Base-by-base conservation (phyloP, 2,329 filamentous ascomycete genomes). In the Bipolaris gigantea region DNA sequence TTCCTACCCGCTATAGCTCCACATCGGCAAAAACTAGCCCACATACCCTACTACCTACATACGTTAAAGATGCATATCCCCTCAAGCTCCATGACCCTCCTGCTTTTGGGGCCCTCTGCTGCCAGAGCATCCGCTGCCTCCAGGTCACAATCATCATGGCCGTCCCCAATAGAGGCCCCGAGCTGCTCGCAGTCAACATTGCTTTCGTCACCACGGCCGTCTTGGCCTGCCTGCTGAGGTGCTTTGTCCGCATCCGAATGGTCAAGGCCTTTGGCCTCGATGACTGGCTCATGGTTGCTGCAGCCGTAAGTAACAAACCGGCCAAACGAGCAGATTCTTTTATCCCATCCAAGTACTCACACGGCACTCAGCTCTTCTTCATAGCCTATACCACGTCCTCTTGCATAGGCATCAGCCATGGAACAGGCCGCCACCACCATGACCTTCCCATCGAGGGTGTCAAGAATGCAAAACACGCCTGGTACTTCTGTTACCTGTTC, bases 181-280 rank as follows among this genome's bases (percentile, higher is more conserved):
- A 70, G 58, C 69, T 73, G 38, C 48, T 67, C 19, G 67, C 53
- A 35, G 65, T 72, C 39, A 64, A 72, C 45, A 59, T 70, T 38
- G 57, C 61, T 8, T 73, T 73, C 36, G 21, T 72, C 36, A 43
- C 52, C 7, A 61, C 59, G 0, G 69, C 72, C 0, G 27, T 68
- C 1, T 49, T 67, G 23, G 63, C 72, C 1, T 71, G 68, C 40
- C 25, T 48, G 11, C 36, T 74, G 40, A 56, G 72, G 60, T 65
- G 63, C 41, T 70, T 63, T 50, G 70, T 73, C 18, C 65, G 72
- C 11, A 23, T 71, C 5, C 45, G 50, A 21, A 69, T 74, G 65
- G 70, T 74, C 5, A 72, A 69, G 51, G 67, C 66, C 1, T 74
- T 73, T 57, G 71, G 71, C 1, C 19, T 63, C 15, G 72, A 74